Evolutionary conservation across 768 basidiomycete genomes (phyloP), one percentile per base, ranked within the genome.

Genomic region (Mycena vitilis): DNA sequence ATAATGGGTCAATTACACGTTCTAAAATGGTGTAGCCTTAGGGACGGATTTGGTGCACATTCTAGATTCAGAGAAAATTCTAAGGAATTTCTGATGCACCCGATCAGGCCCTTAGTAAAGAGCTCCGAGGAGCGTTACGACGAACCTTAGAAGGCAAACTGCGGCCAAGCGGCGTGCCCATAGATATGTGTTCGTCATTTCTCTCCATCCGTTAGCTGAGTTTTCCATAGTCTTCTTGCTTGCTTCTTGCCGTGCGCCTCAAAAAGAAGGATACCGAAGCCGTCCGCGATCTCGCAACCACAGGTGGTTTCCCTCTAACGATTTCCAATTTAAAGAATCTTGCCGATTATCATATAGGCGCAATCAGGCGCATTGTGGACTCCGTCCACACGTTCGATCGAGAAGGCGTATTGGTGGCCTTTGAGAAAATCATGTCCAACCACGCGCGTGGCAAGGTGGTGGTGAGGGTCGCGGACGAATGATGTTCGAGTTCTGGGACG

Each of bases 361-460:
- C 82, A 63, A 74, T 92, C 10, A 86, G 83, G 66, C 81, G 88
- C 0, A 72, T 84, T 0, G 81, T 93, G 5, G 91, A 93, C 74
- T 90, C 88, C 0, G 85, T 87, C 0, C 85, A 81, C 64, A 77
- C 75, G 4, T 91, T 92, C 57, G 82, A 86, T 40, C 60, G 60
- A 5, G 37, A 36, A 1, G 87, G 91, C 7, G 86, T 77, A 2
- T 75, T 86, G 60, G 78, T 85, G 64, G 93, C 91, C 0, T 94
- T 91, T 73, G 88, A 90, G 15, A 81, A 83, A 58, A 74, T 91
- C 10, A 80, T 89, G 84, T 84, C 86, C 1, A 77, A 81, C 6
- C 81, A 86, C 22, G 87, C 89, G 1, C 85, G 81, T 5, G 93
- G 93, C 0, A 93, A 93, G 75, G 84, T 94, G n/a, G 82, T 92